Evolutionary conservation across 768 basidiomycete genomes (phyloP), one percentile per base, ranked within the genome.

Genomic region (Lactarius vividus): DNA sequence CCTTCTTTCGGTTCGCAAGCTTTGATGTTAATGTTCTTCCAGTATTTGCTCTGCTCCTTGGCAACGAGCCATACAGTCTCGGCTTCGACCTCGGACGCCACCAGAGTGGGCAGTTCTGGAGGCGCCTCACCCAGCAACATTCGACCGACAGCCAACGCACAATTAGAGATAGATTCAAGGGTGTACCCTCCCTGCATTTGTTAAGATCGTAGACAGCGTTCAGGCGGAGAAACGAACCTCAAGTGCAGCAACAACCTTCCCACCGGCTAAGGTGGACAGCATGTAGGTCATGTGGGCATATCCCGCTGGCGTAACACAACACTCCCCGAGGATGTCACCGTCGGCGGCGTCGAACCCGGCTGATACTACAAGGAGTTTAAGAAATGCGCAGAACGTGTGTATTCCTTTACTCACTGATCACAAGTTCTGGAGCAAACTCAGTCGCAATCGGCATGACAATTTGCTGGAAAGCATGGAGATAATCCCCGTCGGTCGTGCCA

Each of bases 211-310:
- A 42, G 40, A n/a, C 15, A 11, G 9, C 15, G 28, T 37, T 18
- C 62, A 37, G 42, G 40, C 3, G 57, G 59, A 40, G 33, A n/a
- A 40, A 64, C 79, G 57, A 63, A 96, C 96, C 85, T 99, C 97
- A 49, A 99, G 84, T 1, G 94, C 96, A 35, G 96, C 94, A 13
- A 96, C 92, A 18, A 99, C 72, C 71, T 87, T 91, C 3, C 97
- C 97, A 9, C 85, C 84, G 28, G 96, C 96, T 20, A 99, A 81
- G 26, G 89, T 86, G 46, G 88, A 85, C 10, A 99, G 82, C 94
- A 99, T 96, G 73, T 98, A 92, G 7, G 97, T 97, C 96, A 99
- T 98, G 72, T 98, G 97, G 0, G 94, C 94, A 75, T 94, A 99
- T 5, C 96, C 97, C 20, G 87, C 84, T 0, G 97, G 97, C 5